Conservation (phyloP, 257 asterid genomes). For the Leonotis leonurus region DNA sequence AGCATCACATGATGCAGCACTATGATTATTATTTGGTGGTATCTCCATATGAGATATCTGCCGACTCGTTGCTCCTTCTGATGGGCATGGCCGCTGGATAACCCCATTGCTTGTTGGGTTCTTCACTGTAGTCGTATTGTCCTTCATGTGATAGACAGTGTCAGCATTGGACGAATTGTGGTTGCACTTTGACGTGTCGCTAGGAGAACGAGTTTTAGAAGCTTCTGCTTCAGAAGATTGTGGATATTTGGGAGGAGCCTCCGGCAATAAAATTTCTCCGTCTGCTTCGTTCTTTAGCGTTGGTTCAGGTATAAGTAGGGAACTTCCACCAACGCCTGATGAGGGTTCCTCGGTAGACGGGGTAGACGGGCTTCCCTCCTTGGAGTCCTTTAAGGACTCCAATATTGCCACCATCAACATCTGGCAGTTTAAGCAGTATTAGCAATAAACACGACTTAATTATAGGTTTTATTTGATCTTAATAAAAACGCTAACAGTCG, state of each 20-base stretch:
- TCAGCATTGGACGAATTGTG: neutral
- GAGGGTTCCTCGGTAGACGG: conserved; percentile 22
- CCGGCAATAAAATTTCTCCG: neutral
- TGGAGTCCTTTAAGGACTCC: conserved; percentile 65
- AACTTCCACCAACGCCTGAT: conserved; percentile 19
- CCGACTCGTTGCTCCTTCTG: conserved; percentile 26
- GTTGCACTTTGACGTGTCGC: conserved; percentile 1
- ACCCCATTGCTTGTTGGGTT: neutral
- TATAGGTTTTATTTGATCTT: neutral
- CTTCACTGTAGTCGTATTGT: neutral
- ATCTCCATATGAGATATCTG: conserved; percentile 13
- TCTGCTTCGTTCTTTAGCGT: conserved; percentile 20
- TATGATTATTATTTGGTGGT: conserved; percentile 23
- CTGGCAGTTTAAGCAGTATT: conserved; percentile 30
- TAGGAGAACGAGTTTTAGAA: conserved; percentile 13
- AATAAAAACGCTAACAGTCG: no score
- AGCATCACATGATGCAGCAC: conserved; percentile 19
- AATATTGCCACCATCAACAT: conserved; percentile 78
- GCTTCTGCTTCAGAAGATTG: conserved; percentile 11
- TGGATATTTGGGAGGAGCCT: neutral
- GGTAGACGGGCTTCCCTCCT: conserved; percentile 16
- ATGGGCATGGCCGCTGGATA: neutral
- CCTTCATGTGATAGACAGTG: neutral
- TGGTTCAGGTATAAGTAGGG: conserved; percentile 26
- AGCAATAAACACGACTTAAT: neutral